A percentile compares a stretch with the other conserved stretches of the same genome.
phyloP scores from a whole-genome alignment of 2,329 filamentous ascomycete genomes.

The Xylaria polymorpha region DNA sequence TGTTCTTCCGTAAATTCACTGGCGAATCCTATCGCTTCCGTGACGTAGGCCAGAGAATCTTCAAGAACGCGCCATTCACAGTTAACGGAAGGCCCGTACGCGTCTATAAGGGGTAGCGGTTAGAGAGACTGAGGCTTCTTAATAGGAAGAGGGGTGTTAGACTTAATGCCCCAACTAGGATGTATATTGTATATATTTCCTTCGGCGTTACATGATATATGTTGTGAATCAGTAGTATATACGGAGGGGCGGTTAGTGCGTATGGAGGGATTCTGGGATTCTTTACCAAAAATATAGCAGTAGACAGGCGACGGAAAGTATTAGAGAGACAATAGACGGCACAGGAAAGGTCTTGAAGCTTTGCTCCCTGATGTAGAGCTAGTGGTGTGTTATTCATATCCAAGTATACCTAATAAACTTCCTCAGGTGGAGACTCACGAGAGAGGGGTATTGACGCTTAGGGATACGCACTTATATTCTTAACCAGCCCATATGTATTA shows the following conservation, averaged over 20 bases:
- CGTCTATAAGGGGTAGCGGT: background rate
- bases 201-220: background rate
- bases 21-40: background rate
- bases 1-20: constrained; percentile 33
- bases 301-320: no score
- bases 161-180: background rate
- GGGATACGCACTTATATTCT: background rate
- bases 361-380: background rate
- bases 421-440: background rate
- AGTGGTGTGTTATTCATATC: background rate
- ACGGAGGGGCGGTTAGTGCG: background rate
- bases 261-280: background rate
- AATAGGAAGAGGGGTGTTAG: background rate
- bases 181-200: constrained; percentile 6
- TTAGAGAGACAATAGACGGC: background rate
- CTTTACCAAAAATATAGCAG: background rate
- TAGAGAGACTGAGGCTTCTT: background rate
- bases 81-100: no score
- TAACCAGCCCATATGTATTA: no score
- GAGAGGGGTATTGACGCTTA: background rate
- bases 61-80: constrained; percentile 21
- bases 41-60: constrained; percentile 3
- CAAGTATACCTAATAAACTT: background rate
- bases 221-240: background rate
- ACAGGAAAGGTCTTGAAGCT: background rate